Evolutionary conservation across 768 basidiomycete species (phyloP), one percentile per base, ranked within the genome.

Genomic region (Termitomyces heimii): DNA sequence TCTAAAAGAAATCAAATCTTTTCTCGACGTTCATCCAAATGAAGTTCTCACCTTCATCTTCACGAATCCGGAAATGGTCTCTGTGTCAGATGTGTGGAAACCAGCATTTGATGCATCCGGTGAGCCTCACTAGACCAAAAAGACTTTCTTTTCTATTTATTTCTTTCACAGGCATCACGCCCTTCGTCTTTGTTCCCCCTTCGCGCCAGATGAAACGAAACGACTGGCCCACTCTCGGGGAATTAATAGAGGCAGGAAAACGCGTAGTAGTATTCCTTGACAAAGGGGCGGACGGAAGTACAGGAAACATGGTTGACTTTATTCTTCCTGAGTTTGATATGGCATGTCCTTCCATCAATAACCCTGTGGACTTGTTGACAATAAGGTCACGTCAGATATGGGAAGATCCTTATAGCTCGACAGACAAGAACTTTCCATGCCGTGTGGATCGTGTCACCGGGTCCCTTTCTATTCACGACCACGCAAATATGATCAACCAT

Each of bases 41-140:
- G 85, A 86, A 59, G 83, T 86, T 43, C 55, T 87, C 50, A 84
- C 85, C 0, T 68, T 86, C 54, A 71, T 87, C 34, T 84, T 87
- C 62, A 85, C 85, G 35, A 87, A 87, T 65, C 82, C 80, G 5
- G 85, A 86, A 52, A 72, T 76, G 6, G 67, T 77, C n/a, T 77
- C 79, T 0, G 70, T 83, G 9, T 65, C 74, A 0, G 70, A 71
- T 4, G 65, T 77, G 4, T 85, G 82, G 78, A 76, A 76, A 35
- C 79, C 82, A 0, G 71, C 75, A 0, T 86, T 86, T 66, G 73
- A 77, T 39, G 53, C 68, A 4, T 70, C 83, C 6, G 82, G 83
- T 65, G 5, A 43, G 7, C 13, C 13, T 43, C 20, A 12, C 22
- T 5, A 3, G 6, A 18, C 16, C 14, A 18, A 5, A 8, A 10